phyloP scores from a whole-genome alignment of 371 early-diverging fungal species.

The Mucor racemosus region DNA sequence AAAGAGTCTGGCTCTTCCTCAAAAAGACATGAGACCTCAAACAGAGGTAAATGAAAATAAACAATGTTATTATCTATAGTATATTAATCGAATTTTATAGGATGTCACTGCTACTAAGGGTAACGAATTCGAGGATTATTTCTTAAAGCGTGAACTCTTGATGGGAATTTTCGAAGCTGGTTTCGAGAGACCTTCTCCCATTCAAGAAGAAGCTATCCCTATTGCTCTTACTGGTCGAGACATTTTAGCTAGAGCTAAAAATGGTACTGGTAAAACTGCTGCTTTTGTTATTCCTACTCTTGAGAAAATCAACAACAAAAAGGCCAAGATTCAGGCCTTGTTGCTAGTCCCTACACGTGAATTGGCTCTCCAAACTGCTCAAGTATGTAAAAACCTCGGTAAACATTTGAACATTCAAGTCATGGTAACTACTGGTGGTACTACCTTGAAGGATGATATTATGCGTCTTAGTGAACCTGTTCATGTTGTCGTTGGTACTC shows the following conservation, averaged over 20 bases:
- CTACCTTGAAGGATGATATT: slow-evolving; percentile 97
- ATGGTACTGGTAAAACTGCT: slow-evolving; percentile 99
- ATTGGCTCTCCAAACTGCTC: slow-evolving; percentile 95
- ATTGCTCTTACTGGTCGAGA: slow-evolving; percentile 96
- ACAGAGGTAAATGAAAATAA: slow-evolving; percentile 64
- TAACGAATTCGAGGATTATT: slow-evolving; percentile 98
- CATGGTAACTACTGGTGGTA: slow-evolving; percentile 98
- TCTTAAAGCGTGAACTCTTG: slow-evolving; percentile 92
- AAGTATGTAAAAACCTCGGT: slow-evolving; percentile 93
- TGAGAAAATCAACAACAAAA: slow-evolving; percentile 88
- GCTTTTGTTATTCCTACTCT: slow-evolving; percentile 96
- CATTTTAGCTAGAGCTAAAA: slow-evolving; percentile 96
- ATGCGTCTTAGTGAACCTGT: slow-evolving; percentile 90
- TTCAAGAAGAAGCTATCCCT: slow-evolving; percentile 99
- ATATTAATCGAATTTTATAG: slow-evolving; percentile 13
- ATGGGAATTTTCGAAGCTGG: slow-evolving; percentile 99
- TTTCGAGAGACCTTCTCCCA: slow-evolving; percentile 97
- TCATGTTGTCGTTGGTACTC: slow-evolving; percentile 97
- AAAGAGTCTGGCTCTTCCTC: slow-evolving; percentile 70
- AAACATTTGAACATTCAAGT: slow-evolving; percentile 92
- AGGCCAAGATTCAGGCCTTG: slow-evolving; percentile 81
- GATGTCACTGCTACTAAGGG: slow-evolving; percentile 97
- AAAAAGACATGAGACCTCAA: slow-evolving; percentile 87
- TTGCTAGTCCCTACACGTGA: slow-evolving; percentile 98
- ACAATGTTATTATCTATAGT: not conserved